Evolutionary conservation across 2,329 filamentous ascomycete species (phyloP).

Genomic region (Beauveria bassiana): DNA sequence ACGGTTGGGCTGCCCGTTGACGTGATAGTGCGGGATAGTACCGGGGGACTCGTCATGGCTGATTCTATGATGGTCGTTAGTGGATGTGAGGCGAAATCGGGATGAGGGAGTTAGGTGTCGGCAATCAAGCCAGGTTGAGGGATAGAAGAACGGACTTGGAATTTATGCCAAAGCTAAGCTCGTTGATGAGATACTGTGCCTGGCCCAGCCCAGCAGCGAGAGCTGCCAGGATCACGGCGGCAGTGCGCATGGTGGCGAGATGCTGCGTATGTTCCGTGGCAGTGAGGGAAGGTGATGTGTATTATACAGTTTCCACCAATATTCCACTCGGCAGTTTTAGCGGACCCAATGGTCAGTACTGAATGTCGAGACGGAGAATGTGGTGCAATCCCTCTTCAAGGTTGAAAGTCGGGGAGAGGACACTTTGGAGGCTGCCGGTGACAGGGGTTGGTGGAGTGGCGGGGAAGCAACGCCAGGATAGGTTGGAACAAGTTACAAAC

Average conservation of each 20-base stretch:
- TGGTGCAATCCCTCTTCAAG: not conserved
- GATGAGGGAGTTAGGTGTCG: not conserved
- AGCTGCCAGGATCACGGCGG: conserved; percentile 5
- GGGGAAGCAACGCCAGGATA: not conserved
- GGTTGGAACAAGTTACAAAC: not conserved
- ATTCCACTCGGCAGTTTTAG: not conserved
- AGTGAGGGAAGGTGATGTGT: not conserved
- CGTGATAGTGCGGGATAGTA: conserved; percentile 45
- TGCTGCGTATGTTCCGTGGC: not conserved
- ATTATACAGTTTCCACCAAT: not conserved
- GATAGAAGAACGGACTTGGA: conserved; percentile 40
- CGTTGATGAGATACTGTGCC: conserved; percentile 61
- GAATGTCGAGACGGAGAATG: not conserved
- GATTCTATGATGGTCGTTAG: conserved; percentile 40
- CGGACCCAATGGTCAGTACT: not conserved
- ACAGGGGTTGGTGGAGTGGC: not conserved
- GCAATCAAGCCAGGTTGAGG: not conserved
- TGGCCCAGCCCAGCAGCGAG: conserved; percentile 42
- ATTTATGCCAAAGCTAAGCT: conserved; percentile 70
- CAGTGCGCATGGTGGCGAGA: conserved; percentile 2
- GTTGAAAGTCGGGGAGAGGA: not conserved
- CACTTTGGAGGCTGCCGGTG: conserved; percentile 5
- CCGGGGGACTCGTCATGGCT: conserved; percentile 47
- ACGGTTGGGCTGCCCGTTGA: conserved; percentile 44
- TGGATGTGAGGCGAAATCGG: not conserved